These are phyloP conservation scores for Wickerhamiella dianesei DNA, from an alignment of 805 yeast species.

Conservation along the genomic window DNA sequence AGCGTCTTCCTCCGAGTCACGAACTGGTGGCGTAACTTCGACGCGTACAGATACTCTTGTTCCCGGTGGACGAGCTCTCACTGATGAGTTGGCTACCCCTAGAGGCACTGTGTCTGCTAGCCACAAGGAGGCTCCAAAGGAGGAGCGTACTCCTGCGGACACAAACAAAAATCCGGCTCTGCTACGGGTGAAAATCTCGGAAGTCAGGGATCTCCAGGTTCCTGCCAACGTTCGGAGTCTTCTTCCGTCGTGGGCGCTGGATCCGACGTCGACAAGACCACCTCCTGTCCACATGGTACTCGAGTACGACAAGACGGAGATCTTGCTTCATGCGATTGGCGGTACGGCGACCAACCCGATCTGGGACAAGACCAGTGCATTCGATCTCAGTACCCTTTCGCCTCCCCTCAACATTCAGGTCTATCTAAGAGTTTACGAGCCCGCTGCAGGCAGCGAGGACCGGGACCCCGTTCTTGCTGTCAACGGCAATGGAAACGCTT, in stretches of 20 bases:
- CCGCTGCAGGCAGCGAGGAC: conserved; percentile 23
- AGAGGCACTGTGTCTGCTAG: conserved; percentile 23
- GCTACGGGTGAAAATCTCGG: conserved; percentile 41
- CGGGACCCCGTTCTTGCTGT: conserved; percentile 8
- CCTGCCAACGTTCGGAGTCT: conserved; percentile 37
- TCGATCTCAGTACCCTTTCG: conserved; percentile 60
- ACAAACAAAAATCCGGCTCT: conserved; percentile 22
- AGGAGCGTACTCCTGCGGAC: not conserved
- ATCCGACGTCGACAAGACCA: conserved; percentile 35
- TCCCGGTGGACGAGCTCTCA: not conserved
- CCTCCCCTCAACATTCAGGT: conserved; percentile 62
- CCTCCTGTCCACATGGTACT: conserved; percentile 73
- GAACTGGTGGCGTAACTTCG: not conserved
- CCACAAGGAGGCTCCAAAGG: not conserved
- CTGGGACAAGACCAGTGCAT: conserved; percentile 81
- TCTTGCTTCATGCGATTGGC: conserved; percentile 71
- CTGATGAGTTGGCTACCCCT: conserved; percentile 18
- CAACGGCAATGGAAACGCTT: not conserved
- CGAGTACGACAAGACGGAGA: conserved; percentile 90
- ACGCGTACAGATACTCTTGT: conserved; percentile 3
- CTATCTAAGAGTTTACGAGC: conserved; percentile 49
- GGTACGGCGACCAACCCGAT: conserved; percentile 68
- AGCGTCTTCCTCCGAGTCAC: not conserved
- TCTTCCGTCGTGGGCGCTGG: conserved; percentile 19
- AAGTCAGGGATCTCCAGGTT: conserved; percentile 13